These are phyloP conservation scores for Aspergillus fischeri DNA, from an alignment of 2,329 filamentous ascomycete species.

Conservation along the genomic window DNA sequence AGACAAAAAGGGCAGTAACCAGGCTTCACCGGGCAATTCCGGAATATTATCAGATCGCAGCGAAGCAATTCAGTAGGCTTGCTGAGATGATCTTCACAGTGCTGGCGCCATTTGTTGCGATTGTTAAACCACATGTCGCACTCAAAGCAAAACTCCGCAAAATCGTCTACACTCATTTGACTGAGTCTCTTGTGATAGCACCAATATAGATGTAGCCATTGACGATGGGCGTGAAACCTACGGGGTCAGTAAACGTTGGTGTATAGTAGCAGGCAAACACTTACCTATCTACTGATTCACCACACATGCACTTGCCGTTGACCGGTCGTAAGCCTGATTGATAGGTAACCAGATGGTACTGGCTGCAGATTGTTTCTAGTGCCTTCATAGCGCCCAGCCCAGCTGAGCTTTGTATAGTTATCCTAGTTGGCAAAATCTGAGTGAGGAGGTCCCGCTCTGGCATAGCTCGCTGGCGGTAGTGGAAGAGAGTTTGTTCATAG, in stretches of 20 bases:
- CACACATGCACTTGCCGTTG: conserved; percentile 4
- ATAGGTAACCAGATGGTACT: conserved; percentile 1
- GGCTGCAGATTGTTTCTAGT: conserved; percentile 8
- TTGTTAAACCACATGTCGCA: conserved; percentile 10
- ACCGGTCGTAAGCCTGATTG: conserved; percentile 3
- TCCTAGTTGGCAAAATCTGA: conserved; percentile 2
- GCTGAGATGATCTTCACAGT: conserved; percentile 9
- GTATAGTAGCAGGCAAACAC: too few relatives aligned
- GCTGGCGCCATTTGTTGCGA: neutral
- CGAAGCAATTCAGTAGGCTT: conserved; percentile 7
- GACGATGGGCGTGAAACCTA: conserved; percentile 6
- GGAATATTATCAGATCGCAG: conserved; percentile 11
- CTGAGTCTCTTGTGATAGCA: conserved; percentile 3
- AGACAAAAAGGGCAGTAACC: conserved; percentile 9
- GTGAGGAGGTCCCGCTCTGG: conserved; percentile 12
- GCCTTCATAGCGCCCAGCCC: conserved; percentile 1
- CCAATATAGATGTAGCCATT: conserved; percentile 13
- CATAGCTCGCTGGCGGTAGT: conserved; percentile 9
- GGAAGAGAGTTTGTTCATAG: conserved; percentile 10
- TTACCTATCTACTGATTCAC: conserved; percentile 5
- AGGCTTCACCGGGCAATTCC: conserved; percentile 9
- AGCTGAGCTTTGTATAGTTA: conserved; percentile 4
- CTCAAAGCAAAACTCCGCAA: conserved; percentile 9
- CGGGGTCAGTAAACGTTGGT: too few relatives aligned
- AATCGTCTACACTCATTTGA: conserved; percentile 1